Evolutionary conservation across 2,329 filamentous ascomycete species (phyloP).

Genomic region (Exophiala xenobiotica): DNA sequence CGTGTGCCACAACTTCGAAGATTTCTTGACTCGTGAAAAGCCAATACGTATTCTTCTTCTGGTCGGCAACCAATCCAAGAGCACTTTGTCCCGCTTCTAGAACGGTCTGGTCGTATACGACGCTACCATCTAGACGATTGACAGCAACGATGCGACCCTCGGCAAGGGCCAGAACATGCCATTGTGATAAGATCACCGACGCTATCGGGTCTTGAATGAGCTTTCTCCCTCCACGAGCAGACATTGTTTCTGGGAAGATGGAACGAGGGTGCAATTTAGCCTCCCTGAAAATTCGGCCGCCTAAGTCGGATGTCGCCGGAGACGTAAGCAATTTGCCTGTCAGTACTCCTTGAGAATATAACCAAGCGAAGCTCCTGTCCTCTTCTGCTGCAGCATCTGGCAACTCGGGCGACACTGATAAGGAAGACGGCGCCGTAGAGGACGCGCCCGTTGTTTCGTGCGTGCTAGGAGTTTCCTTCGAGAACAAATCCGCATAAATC

Average conservation of each 20-base stretch:
- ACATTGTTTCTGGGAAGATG: constrained; percentile 68
- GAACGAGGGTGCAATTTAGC: constrained; percentile 74
- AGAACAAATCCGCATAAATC: constrained; percentile 84
- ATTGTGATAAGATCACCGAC: constrained; percentile 83
- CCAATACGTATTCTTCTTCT: constrained; percentile 97
- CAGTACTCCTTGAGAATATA: constrained; percentile 80
- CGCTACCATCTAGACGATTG: constrained; percentile 80
- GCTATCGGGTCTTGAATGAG: constrained; percentile 70
- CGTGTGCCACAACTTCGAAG: constrained; percentile 85
- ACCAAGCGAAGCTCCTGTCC: constrained; percentile 77
- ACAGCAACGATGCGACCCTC: constrained; percentile 80
- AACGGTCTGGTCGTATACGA: constrained; percentile 85
- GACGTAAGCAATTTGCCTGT: constrained; percentile 74
- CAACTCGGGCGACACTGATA: constrained; percentile 75
- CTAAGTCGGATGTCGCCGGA: constrained; percentile 63
- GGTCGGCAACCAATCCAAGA: constrained; percentile 82
- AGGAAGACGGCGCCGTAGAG: constrained; percentile 59
- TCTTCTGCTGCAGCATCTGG: constrained; percentile 51
- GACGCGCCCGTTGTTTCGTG: constrained; percentile 69
- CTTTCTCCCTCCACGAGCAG: constrained; percentile 62
- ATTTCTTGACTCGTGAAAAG: constrained; percentile 88
- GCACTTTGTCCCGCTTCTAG: constrained; percentile 75
- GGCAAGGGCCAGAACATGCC: constrained; percentile 83
- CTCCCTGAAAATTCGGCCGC: constrained; percentile 72
- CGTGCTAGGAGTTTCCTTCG: constrained; percentile 74